Base-by-base conservation (phyloP, 805 yeast species). In the Lipomyces oligophaga region DNA sequence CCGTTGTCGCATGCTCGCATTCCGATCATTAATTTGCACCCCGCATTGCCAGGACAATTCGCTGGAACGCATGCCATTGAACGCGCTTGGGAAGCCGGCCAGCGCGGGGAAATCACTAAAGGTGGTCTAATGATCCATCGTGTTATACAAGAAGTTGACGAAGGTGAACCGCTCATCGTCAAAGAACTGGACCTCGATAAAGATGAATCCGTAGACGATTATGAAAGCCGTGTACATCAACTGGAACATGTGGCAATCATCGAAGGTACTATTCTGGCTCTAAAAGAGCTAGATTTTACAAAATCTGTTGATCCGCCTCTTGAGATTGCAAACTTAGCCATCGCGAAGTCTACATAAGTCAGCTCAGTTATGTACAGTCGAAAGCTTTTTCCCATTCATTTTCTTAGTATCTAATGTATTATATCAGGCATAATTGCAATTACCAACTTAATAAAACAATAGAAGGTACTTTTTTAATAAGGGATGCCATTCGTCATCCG, bases 21-120 rank as follows among this genome's bases (percentile, higher is more conserved):
- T 24, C 85, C 89, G 30, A 89, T 93, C 54, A 88, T 93, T 60
- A 93, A 93, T 62, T 71, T 93, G 50, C 98, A 93, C 64, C 98
- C 98, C 4, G 97, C 98, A 0, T 77, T 93, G 49, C 98, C 98
- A 1, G 96, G 96, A 22, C 88, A 88, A 4, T 93, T 90, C 71
- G 97, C 90, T 48, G 98, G 98, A 4, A 90, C 95, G 8, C 88
- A 86, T 68, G 97, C 98, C 8, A 93, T 93, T 49, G 96, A 93
- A 60, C 74, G 97, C 61, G 95, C 97, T 0, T 93, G 94, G 90
- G 73, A 87, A 60, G 95, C 94, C 10, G 96, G 96, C 31, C 96
- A 89, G 62, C 79, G 78, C 22, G 96, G 96, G 6, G 75, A 78
- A 56, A 78, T 81, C 42, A 58, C 74, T 6, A 77, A 76, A 55